Evolutionary conservation across 148 eudicot species (phyloP).

Genomic region (Fagopyrum esculentum): DNA sequence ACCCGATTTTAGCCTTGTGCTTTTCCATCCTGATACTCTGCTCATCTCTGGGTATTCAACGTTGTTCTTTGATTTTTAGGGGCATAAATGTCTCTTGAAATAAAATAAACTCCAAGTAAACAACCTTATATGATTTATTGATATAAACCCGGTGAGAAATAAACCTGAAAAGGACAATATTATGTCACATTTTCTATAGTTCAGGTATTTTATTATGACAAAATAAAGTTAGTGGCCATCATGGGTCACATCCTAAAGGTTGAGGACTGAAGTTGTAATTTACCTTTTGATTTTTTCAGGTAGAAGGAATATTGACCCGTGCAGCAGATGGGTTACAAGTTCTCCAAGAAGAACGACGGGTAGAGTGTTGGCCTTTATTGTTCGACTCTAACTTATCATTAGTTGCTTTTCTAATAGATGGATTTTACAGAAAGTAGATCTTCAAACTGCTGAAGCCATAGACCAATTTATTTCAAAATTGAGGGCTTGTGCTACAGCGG

Average conservation of each 20-base stretch:
- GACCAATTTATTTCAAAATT: slow-evolving; percentile 66
- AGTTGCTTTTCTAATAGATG: slow-evolving; percentile 11
- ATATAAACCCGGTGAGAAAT: no score
- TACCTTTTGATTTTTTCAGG: slow-evolving; percentile 25
- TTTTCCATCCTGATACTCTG: not conserved
- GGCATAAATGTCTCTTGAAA: no score
- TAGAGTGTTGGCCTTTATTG: slow-evolving; percentile 16
- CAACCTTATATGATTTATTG: no score
- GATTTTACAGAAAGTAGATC: slow-evolving; percentile 68
- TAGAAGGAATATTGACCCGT: slow-evolving; percentile 77
- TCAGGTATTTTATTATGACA: no score
- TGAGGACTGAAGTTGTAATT: not conserved
- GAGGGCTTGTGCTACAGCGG: slow-evolving; percentile 66
- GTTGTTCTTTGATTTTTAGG: not conserved
- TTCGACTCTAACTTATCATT: not conserved
- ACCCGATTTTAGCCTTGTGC: not conserved
- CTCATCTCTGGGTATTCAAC: not conserved
- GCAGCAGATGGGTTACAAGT: slow-evolving; percentile 74
- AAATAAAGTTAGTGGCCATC: no score
- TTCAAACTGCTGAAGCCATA: slow-evolving; percentile 81
- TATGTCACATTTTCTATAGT: no score
- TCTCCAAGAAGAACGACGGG: slow-evolving; percentile 94
- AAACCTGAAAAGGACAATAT: no score
- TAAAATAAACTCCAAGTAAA: no score
- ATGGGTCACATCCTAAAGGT: no score